phyloP scores from a whole-genome alignment of 148 eudicot species.

The Amaranthus cruentus region DNA sequence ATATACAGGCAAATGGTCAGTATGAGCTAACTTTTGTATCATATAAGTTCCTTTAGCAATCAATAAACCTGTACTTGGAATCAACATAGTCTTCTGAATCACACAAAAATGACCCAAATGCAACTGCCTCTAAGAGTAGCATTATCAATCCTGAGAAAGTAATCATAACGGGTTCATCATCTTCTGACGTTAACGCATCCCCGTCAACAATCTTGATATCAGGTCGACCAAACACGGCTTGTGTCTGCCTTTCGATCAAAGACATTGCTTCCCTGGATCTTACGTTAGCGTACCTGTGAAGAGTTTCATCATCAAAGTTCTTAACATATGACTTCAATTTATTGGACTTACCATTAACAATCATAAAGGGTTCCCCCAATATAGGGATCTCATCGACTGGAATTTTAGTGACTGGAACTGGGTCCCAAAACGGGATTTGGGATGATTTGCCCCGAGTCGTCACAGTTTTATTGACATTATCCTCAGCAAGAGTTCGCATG shows the following conservation, averaged over 20 bases:
- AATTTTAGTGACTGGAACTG: constrained; percentile 52
- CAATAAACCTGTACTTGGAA: constrained; percentile 59
- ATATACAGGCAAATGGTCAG: not conserved
- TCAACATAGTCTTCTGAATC: constrained; percentile 86
- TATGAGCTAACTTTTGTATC: not conserved
- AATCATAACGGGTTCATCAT: constrained; percentile 51
- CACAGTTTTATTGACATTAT: constrained; percentile 35
- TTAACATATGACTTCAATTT: constrained; percentile 77
- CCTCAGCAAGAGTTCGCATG: constrained; percentile 84
- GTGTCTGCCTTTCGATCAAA: constrained; percentile 90
- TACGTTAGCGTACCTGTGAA: constrained; percentile 81
- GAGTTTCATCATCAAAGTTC: constrained; percentile 92
- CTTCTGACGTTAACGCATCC: constrained; percentile 56
- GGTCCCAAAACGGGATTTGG: constrained; percentile 59
- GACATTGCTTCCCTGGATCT: constrained; percentile 86
- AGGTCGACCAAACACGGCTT: constrained; percentile 88
- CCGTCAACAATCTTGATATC: constrained; percentile 59
- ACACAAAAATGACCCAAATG: constrained; percentile 94
- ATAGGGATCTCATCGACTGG: constrained; percentile 43
- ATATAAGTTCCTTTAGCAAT: constrained; percentile 33
- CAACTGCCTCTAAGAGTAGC: constrained; percentile 88
- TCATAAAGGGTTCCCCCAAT: constrained; percentile 29
- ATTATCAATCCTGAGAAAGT: constrained; percentile 61
- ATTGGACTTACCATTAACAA: constrained; percentile 39
- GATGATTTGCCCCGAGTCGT: constrained; percentile 35